A percentile compares a stretch with the other conserved stretches of the same genome.
Evolutionary conservation across 257 asterid genomes (phyloP).

Genomic region (Solanum virginianum): DNA sequence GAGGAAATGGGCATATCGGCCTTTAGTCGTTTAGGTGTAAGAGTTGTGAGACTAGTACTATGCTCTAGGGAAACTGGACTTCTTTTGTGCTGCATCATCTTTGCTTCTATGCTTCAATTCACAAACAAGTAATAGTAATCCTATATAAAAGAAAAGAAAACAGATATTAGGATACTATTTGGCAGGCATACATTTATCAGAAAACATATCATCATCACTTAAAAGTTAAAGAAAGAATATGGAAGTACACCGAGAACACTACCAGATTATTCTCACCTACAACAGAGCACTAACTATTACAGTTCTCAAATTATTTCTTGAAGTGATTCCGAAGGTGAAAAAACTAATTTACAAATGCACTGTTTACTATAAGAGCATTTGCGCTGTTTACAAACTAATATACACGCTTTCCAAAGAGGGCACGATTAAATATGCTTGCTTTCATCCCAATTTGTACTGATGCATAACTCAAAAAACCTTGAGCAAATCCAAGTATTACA

Average conservation of each 20-base stretch:
- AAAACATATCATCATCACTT: neutral
- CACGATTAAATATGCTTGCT: neutral
- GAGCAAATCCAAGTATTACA: neutral
- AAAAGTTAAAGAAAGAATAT: neutral
- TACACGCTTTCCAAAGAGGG: neutral
- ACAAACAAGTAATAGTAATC: constrained; percentile 1
- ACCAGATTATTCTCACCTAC: neutral
- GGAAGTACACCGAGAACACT: neutral
- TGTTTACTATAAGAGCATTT: neutral
- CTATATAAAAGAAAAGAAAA: neutral
- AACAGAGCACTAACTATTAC: neutral
- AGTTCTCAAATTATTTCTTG: neutral
- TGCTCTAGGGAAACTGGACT: constrained; percentile 48
- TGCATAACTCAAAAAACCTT: neutral
- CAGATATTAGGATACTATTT: neutral
- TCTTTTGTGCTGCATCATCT: constrained; percentile 84
- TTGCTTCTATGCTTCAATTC: constrained; percentile 12
- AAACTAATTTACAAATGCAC: neutral
- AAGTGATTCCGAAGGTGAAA: no score
- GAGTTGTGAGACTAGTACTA: constrained; percentile 23
- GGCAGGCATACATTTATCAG: neutral
- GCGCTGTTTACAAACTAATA: neutral
- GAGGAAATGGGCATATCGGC: constrained; percentile 45
- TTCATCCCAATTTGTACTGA: neutral
- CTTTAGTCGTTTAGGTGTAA: constrained; percentile 61